Percentiles rank a stretch among this genome's conserved stretches.
Conservation (phyloP, 192 early-diverging fungal species). For the Spizellomyces punctatus region DNA sequence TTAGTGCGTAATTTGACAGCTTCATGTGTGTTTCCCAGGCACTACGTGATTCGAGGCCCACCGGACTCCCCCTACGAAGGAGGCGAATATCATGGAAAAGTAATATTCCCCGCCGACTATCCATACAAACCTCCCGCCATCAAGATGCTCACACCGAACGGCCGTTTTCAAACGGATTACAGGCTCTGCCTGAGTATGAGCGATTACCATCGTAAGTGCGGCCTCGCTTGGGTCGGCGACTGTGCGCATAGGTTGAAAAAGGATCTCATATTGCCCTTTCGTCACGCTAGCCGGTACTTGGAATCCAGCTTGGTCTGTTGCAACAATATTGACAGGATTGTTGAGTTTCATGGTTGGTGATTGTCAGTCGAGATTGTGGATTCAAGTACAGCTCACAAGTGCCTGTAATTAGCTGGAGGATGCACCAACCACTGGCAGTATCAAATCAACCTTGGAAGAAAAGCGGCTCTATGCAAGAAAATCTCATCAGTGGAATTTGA, state of each 20-base stretch:
- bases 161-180: constrained; percentile 89
- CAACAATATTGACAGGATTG: constrained; percentile 94
- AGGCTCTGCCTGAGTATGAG: constrained; percentile 95
- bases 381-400: too few species aligned
- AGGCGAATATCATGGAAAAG: constrained; percentile 93
- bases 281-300: constrained; percentile 59
- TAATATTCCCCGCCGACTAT: constrained; percentile 94
- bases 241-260: neutral
- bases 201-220: constrained; percentile 71
- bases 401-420: constrained; percentile 64
- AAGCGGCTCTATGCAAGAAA: constrained; percentile 76
- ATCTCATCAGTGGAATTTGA: constrained; percentile 80
- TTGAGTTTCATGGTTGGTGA: constrained; percentile 89
- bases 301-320: constrained; percentile 98
- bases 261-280: neutral
- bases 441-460: constrained; percentile 77
- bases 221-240: neutral
- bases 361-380: neutral
- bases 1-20: neutral
- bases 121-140: constrained; percentile 76
- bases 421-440: constrained; percentile 86
- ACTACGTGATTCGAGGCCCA: constrained; percentile 95
- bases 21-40: constrained; percentile 54
- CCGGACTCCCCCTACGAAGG: constrained; percentile 89
- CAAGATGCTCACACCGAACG: constrained; percentile 61